Conservation (phyloP, 345 rosid genomes). For the Eucalyptus cloeziana region DNA sequence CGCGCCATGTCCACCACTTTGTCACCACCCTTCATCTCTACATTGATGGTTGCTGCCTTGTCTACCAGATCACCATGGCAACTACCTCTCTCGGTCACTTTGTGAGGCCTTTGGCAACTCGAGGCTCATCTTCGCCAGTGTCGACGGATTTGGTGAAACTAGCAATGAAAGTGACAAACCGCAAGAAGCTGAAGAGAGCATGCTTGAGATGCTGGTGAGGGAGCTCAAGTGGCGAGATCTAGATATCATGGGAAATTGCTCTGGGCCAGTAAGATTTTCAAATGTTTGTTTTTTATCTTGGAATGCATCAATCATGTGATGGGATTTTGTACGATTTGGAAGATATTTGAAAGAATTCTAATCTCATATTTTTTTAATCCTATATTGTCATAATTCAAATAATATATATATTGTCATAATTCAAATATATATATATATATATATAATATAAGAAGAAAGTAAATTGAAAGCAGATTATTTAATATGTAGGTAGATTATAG, state of each 20-base stretch:
- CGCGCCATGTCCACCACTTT: neutral
- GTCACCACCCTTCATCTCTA: neutral
- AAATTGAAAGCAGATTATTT: no score
- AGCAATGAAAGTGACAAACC: neutral
- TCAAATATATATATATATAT: no score
- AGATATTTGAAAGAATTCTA: neutral
- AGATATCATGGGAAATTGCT: neutral
- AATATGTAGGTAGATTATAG: no score
- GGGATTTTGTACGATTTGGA: accelerated
- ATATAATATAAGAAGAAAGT: no score
- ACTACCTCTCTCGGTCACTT: neutral
- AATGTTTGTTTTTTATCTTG: neutral
- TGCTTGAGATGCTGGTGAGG: neutral
- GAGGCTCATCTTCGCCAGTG: neutral
- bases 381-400: neutral
- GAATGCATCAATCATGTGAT: neutral
- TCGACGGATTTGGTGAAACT: neutral
- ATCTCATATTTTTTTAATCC: neutral
- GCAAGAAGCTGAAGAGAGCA: neutral
- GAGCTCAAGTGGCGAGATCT: neutral
- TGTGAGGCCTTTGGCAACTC: neutral
- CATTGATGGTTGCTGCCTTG: neutral
- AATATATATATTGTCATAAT: no score
- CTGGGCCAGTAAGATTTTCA: neutral
- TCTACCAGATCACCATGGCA: neutral